These are phyloP conservation scores for Pseudogymnoascus sp. DNA, from an alignment of 2,329 filamentous ascomycete species.

Conservation along the genomic window DNA sequence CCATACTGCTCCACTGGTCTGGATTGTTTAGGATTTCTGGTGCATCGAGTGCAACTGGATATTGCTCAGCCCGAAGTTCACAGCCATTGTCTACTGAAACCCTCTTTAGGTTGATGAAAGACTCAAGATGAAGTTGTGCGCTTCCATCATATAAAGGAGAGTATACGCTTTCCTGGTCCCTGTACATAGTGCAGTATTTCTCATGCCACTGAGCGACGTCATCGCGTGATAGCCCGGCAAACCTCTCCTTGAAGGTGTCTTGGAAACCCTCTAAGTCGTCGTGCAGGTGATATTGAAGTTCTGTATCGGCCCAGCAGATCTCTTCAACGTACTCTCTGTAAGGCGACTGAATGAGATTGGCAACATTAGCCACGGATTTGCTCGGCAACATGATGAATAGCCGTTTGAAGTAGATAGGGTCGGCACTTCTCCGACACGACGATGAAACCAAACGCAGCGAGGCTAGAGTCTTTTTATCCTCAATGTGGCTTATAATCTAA, in stretches of 20 bases:
- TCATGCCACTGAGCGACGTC: not conserved
- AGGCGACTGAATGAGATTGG: not conserved
- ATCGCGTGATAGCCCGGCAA: not conserved
- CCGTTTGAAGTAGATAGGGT: not conserved
- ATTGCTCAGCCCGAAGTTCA: not conserved
- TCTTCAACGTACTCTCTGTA: not conserved
- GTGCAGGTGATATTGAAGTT: not conserved
- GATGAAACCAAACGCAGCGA: not conserved
- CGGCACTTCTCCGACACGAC: not conserved
- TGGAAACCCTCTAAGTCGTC: not conserved
- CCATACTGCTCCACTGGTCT: not conserved
- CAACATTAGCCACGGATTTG: not conserved
- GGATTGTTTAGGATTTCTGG: not conserved
- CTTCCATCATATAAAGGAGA: not conserved
- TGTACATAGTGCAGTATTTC: not conserved
- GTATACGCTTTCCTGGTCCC: not conserved
- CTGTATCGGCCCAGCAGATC: not conserved
- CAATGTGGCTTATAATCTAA: not conserved
- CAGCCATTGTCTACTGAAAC: not conserved
- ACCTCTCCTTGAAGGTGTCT: not conserved
- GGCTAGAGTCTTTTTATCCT: not conserved
- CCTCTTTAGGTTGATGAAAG: not conserved
- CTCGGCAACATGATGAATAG: not conserved
- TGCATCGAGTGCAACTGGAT: not conserved
- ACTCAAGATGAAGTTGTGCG: not conserved